phyloP scores from a whole-genome alignment of 202 grass and related monocot species.

The Carex arenaria region DNA sequence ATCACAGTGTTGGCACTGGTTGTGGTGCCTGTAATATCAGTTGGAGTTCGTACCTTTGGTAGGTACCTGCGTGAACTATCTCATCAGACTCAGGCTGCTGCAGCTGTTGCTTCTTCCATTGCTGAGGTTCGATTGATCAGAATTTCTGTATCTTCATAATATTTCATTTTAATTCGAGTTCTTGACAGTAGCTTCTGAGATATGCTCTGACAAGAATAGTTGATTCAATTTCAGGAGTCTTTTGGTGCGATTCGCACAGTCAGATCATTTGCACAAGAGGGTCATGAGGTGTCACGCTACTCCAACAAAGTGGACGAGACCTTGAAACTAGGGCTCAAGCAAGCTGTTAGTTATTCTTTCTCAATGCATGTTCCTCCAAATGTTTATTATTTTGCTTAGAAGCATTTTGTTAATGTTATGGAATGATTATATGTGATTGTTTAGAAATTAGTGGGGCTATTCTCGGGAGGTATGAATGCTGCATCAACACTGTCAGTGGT shows the following conservation, averaged over 20 bases:
- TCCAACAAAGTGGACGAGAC: slow-evolving; percentile 93
- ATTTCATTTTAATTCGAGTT: neutral
- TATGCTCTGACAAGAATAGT: slow-evolving; percentile 36
- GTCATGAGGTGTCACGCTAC: slow-evolving; percentile 72
- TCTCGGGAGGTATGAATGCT: slow-evolving; percentile 93
- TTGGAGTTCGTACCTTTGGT: slow-evolving; percentile 75
- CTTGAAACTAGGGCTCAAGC: slow-evolving; percentile 87
- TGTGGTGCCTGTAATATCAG: slow-evolving; percentile 74
- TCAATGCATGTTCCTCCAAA: slow-evolving; percentile 16
- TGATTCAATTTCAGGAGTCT: slow-evolving; percentile 67
- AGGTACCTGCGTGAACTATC: slow-evolving; percentile 96
- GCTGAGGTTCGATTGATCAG: slow-evolving; percentile 49
- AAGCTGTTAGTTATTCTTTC: slow-evolving; percentile 66
- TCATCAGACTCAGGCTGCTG: slow-evolving; percentile 89
- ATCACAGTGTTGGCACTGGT: slow-evolving; percentile 70
- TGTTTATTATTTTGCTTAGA: slow-evolving; percentile 8
- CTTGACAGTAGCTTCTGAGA: slow-evolving; percentile 17
- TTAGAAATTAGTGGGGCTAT: slow-evolving; percentile 92
- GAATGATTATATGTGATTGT: slow-evolving; percentile 20
- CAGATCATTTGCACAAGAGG: slow-evolving; percentile 93
- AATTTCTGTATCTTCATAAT: neutral
- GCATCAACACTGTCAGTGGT: slow-evolving; percentile 88
- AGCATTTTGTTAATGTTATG: neutral
- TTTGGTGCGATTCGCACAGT: slow-evolving; percentile 97
- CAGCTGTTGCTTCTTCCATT: slow-evolving; percentile 89